These are phyloP conservation scores for Sanghuangporus weigelae DNA, from an alignment of 1,284 basidiomycete species.

Conservation along the genomic window DNA sequence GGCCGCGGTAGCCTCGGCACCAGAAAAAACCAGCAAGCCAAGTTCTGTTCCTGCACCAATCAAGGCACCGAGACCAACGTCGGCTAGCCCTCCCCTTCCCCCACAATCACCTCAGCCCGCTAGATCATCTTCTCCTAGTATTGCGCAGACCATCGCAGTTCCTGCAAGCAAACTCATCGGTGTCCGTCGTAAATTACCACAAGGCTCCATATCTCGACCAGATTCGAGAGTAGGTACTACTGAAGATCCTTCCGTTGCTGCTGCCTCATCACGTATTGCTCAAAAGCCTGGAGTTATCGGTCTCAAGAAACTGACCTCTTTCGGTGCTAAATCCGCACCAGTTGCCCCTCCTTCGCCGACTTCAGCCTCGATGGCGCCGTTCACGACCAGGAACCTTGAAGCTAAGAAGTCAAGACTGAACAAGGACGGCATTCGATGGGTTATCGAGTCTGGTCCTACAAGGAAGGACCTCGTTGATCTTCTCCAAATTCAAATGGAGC, in stretches of 20 bases:
- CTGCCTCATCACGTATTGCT: slow-evolving; percentile 33
- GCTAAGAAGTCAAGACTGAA: slow-evolving; percentile 69
- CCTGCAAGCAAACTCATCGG: slow-evolving; percentile 46
- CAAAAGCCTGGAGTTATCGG: slow-evolving; percentile 39
- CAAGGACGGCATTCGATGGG: slow-evolving; percentile 79
- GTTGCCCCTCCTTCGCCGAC: slow-evolving; percentile 30
- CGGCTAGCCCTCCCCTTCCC: slow-evolving; percentile 4
- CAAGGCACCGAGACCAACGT: background rate
- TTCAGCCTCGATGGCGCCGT: slow-evolving; percentile 41
- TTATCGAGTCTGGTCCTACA: slow-evolving; percentile 76
- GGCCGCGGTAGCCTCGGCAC: slow-evolving; percentile 38
- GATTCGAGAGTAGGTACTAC: slow-evolving; percentile 57
- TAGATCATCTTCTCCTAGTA: slow-evolving; percentile 32
- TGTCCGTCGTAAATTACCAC: slow-evolving; percentile 69
- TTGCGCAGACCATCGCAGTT: slow-evolving; percentile 28
- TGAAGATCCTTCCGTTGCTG: slow-evolving; percentile 33
- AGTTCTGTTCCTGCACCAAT: slow-evolving; percentile 15
- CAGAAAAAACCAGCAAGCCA: slow-evolving; percentile 23
- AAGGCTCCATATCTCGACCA: slow-evolving; percentile 47
- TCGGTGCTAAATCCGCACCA: slow-evolving; percentile 25
- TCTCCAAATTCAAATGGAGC: slow-evolving; percentile 90
- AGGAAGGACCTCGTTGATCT: slow-evolving; percentile 86
- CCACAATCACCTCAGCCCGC: slow-evolving; percentile 20
- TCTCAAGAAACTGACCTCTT: slow-evolving; percentile 44
- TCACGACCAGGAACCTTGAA: slow-evolving; percentile 68